phyloP scores from a whole-genome alignment of 208 protist species.

The Acanthamoeba healyi region DNA sequence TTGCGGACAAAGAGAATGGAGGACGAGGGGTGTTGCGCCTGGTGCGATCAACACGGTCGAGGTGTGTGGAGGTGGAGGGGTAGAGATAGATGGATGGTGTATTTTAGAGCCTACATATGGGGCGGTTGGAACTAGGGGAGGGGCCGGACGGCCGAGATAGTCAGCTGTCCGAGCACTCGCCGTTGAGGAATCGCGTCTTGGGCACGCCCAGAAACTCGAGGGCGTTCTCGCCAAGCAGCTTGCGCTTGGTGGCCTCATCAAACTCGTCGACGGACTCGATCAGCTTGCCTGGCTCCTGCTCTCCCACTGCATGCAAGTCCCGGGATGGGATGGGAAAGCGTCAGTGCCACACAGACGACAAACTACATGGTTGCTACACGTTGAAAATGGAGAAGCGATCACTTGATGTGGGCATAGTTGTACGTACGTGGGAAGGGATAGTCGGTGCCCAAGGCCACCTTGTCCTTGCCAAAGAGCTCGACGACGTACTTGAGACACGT shows the following conservation, averaged over 20 bases:
- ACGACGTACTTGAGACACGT: constrained; percentile 87
- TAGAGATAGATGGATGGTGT: too few species aligned
- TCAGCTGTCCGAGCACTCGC: constrained; percentile 35
- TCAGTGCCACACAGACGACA: neutral
- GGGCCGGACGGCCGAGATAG: too few species aligned
- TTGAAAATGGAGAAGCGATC: too few species aligned
- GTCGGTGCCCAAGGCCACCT: constrained; percentile 87
- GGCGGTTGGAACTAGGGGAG: too few species aligned
- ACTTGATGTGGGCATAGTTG: too few species aligned
- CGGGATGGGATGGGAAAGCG: neutral
- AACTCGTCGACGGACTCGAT: constrained; percentile 80
- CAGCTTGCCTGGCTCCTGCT: constrained; percentile 72
- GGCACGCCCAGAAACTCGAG: constrained; percentile 79
- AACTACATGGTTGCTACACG: neutral
- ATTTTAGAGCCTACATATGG: too few species aligned
- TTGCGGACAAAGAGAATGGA: too few species aligned
- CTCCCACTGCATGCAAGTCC: constrained; percentile 7
- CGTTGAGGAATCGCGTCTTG: constrained; percentile 72
- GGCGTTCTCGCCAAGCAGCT: constrained; percentile 80
- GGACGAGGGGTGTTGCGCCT: too few species aligned
- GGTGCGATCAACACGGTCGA: too few species aligned
- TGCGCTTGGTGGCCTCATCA: constrained; percentile 70
- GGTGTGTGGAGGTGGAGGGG: too few species aligned
- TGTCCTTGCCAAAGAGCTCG: constrained; percentile 87
- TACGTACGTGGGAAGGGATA: constrained; percentile 89